Evolutionary conservation across 768 basidiomycete genomes (phyloP).

Genomic region (Macrolepiota fuliginosa): DNA sequence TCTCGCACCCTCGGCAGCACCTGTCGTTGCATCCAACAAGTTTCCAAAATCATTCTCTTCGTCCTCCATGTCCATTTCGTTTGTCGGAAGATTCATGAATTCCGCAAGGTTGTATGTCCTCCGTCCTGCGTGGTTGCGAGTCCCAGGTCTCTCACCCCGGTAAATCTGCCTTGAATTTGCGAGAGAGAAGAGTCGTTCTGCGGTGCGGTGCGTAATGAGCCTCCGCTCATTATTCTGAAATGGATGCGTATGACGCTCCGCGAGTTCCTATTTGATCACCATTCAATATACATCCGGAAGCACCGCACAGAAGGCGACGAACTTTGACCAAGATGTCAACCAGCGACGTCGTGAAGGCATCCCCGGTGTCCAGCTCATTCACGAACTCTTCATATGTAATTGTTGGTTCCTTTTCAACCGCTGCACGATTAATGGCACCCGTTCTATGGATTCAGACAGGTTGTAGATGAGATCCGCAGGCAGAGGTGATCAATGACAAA

Average conservation of each 20-base stretch:
- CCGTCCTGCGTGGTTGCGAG: slow-evolving; percentile 35
- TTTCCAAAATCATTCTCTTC: slow-evolving; percentile 65
- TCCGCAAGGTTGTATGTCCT: slow-evolving; percentile 45
- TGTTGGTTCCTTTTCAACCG: slow-evolving; percentile 63
- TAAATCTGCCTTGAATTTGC: slow-evolving; percentile 54
- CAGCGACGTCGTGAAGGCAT: slow-evolving; percentile 75
- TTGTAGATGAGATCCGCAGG: not conserved
- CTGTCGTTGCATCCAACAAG: slow-evolving; percentile 35
- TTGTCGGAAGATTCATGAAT: slow-evolving; percentile 49
- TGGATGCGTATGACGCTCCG: slow-evolving; percentile 63
- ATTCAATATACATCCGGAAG: not conserved
- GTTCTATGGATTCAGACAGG: slow-evolving; percentile 37
- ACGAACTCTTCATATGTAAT: slow-evolving; percentile 78
- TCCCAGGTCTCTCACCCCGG: slow-evolving; percentile 30
- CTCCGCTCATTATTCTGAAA: slow-evolving; percentile 45
- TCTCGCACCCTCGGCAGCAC: slow-evolving; percentile 51
- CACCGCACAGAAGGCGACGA: slow-evolving; percentile 20
- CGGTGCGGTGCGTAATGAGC: slow-evolving; percentile 67
- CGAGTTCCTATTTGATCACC: slow-evolving; percentile 55
- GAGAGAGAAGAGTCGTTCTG: slow-evolving; percentile 57
- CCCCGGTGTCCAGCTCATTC: slow-evolving; percentile 72
- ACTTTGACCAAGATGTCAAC: slow-evolving; percentile 81
- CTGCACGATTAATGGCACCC: slow-evolving; percentile 68
- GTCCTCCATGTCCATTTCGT: slow-evolving; percentile 64
- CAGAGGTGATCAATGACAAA: slow-evolving; percentile 36